phyloP scores from a whole-genome alignment of 371 early-diverging fungal species.

The Coemansia sp. region DNA sequence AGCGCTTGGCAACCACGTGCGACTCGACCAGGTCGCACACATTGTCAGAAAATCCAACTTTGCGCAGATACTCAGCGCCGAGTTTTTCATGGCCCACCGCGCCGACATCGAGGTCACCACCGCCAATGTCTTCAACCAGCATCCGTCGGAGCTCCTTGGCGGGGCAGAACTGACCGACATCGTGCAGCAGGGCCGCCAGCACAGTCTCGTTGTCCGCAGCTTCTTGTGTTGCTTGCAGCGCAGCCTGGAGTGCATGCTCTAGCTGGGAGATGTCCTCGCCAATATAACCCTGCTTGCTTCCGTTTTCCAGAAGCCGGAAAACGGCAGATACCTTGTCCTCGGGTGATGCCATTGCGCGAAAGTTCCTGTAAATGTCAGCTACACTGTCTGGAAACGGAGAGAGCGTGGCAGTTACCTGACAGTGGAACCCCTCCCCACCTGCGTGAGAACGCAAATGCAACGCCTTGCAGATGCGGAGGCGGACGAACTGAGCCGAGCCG shows the following conservation, averaged over 20 bases:
- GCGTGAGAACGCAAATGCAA: no score
- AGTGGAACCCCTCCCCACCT: no score
- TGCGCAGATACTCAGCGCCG: slow-evolving; percentile 56
- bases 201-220: slow-evolving; percentile 58
- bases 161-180: slow-evolving; percentile 60
- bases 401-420: background rate
- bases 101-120: slow-evolving; percentile 47
- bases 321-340: slow-evolving; percentile 33
- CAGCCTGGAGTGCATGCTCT: slow-evolving; percentile 59
- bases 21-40: slow-evolving; percentile 56
- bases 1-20: slow-evolving; percentile 59
- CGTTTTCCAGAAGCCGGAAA: slow-evolving; percentile 54
- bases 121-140: slow-evolving; percentile 51
- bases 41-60: slow-evolving; percentile 57
- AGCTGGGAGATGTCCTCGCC: slow-evolving; percentile 59
- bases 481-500: background rate
- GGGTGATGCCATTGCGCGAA: slow-evolving; percentile 1
- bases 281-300: slow-evolving; percentile 57
- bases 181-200: slow-evolving; percentile 58
- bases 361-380: background rate
- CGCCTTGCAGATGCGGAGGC: no score
- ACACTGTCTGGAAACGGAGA: no score
- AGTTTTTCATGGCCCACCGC: slow-evolving; percentile 57
- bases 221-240: slow-evolving; percentile 51
- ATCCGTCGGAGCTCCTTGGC: slow-evolving; percentile 54